Evolutionary conservation across 495 filamentous ascomycete species (phyloP), one percentile per base, ranked within the genome.

Genomic region (Tuber microsphaerosporum): DNA sequence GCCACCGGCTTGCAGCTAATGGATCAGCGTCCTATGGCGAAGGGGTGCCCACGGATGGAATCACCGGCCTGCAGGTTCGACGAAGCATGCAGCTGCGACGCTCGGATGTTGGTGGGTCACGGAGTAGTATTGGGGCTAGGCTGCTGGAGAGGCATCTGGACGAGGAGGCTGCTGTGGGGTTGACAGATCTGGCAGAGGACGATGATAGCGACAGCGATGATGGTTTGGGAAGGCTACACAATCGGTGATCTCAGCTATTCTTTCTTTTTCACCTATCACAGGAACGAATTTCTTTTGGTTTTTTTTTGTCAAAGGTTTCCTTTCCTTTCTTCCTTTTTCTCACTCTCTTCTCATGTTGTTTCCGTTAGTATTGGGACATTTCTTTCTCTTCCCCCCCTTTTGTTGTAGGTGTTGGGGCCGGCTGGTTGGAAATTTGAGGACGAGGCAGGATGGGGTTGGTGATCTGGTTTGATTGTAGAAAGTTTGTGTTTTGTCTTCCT

Each of bases 71-170:
- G 75, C 91, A 93, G 80, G 97, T 96, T 26, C 89, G 95, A 74
- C 88, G 92, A 71, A 94, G 92, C 78, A 97, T 99, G 95, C 96
- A 99, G 81, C 86, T 91, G 48, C 87, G 94, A 73, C 87, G 96
- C 69, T 90, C 88, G 80, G 85, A 82, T 61, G 88, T 90, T 70
- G 85, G 83, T 44, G 86, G 85, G 73, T 84, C 86, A 42, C 84
- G 86, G 39, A 88, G 88, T 76, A 86, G 85, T n/a, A 88, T 87
- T 37, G 88, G 88, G 73, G 86, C 85, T 80, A 86, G 89, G 22
- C 84, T 93, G 44, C 91, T 93, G 76, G 88, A 87, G 73, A 85
- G 87, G 14, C 56, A 65, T 65, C 56, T 65, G 56, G 56, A 65
- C 69, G 86, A 89, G 20, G 88, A 91, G 75, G 87, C 87, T 72